phyloP scores from a whole-genome alignment of 1,139 yeast genomes.

The Saccharomyces hybrid region DNA sequence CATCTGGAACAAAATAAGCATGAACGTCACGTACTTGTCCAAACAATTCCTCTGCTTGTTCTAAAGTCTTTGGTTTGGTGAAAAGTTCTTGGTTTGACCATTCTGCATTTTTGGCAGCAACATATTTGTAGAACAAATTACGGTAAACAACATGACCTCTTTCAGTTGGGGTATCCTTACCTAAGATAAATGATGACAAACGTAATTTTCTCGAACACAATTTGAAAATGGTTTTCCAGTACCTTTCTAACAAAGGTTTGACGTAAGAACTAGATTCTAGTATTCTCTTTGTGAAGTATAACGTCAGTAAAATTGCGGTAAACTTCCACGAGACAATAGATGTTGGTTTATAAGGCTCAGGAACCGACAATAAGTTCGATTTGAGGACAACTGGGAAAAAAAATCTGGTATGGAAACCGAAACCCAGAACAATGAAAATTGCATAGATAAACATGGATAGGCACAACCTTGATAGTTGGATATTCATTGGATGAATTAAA shows the following conservation, averaged over 20 bases:
- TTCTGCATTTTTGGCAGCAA: conserved; percentile 31
- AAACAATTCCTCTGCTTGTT: conserved; percentile 43
- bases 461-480: conserved; percentile 68
- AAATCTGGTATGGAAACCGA: conserved; percentile 51
- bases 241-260: conserved; percentile 37
- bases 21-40: conserved; percentile 35
- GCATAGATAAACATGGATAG: conserved; percentile 77
- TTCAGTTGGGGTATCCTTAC: conserved; percentile 59
- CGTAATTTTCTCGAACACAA: conserved; percentile 52
- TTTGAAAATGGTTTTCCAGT: conserved; percentile 61
- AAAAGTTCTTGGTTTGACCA: conserved; percentile 48
- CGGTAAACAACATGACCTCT: conserved; percentile 65
- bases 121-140: conserved; percentile 38
- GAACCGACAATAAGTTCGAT: conserved; percentile 24
- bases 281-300: conserved; percentile 17
- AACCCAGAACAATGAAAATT: conserved; percentile 61
- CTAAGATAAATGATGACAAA: conserved; percentile 71
- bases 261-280: conserved; percentile 25
- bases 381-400: conserved; percentile 29
- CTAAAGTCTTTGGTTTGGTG: conserved; percentile 46
- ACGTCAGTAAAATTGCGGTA: conserved; percentile 6
- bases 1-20: conserved; percentile 67
- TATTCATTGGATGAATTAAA: conserved; percentile 59
- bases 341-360: conserved; percentile 9
- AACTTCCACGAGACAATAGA: conserved; percentile 8